Evolutionary conservation across 2,329 filamentous ascomycete genomes (phyloP).

Genomic region (Cytospora leucostoma): DNA sequence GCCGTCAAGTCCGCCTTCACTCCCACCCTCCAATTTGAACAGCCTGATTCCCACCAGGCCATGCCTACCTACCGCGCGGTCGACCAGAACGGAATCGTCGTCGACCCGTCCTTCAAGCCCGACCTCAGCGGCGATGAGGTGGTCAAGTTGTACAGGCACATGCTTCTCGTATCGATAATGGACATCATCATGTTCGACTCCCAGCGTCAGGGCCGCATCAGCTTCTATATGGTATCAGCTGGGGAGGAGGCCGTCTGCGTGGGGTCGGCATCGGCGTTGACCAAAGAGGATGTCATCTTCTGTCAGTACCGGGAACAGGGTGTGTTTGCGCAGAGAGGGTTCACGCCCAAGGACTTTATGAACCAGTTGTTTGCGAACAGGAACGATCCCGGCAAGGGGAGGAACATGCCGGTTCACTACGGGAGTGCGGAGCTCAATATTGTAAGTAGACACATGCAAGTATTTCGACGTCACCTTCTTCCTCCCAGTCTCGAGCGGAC

Average conservation of each 20-base stretch:
- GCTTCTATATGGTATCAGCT: slow-evolving; percentile 96
- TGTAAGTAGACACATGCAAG: slow-evolving; percentile 49
- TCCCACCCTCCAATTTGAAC: slow-evolving; percentile 73
- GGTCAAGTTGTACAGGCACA: slow-evolving; percentile 63
- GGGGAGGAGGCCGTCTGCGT: slow-evolving; percentile 94
- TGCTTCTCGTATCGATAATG: slow-evolving; percentile 78
- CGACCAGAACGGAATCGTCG: slow-evolving; percentile 81
- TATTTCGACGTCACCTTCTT: neutral
- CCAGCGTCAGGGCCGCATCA: slow-evolving; percentile 88
- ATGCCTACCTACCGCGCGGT: slow-evolving; percentile 92
- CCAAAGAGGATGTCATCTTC: slow-evolving; percentile 86
- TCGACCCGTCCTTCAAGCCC: slow-evolving; percentile 70
- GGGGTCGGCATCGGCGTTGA: slow-evolving; percentile 80
- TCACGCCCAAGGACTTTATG: slow-evolving; percentile 89
- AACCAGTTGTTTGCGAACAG: slow-evolving; percentile 88
- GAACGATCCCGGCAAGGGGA: slow-evolving; percentile 75
- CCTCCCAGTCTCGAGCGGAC: neutral
- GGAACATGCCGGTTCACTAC: slow-evolving; percentile 98
- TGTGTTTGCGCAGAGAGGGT: slow-evolving; percentile 86
- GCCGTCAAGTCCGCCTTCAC: slow-evolving; percentile 94
- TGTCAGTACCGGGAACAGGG: slow-evolving; percentile 94
- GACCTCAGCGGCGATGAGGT: slow-evolving; percentile 68
- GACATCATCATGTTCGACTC: slow-evolving; percentile 98
- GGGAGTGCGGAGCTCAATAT: slow-evolving; percentile 82
- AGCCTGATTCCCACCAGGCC: slow-evolving; percentile 69